These are phyloP conservation scores for Clonostachys chloroleuca DNA, from an alignment of 2,329 filamentous ascomycete genomes.

Conservation along the genomic window DNA sequence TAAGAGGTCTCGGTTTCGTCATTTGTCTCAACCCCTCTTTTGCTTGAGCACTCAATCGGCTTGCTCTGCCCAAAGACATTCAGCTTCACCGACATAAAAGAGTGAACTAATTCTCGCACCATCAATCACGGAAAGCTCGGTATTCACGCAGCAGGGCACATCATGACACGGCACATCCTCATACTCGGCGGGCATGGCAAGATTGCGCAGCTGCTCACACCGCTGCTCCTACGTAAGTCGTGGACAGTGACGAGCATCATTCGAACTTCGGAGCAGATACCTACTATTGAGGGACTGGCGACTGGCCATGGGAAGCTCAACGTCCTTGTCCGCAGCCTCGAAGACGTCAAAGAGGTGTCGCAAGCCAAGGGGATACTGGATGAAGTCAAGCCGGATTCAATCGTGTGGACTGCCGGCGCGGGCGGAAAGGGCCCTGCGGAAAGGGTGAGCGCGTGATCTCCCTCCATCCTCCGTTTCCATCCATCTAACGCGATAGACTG, in stretches of 20 bases:
- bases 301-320: conserved; percentile 58
- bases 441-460: conserved; percentile 20
- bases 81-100: no score
- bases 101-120: no score
- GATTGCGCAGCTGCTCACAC: conserved; percentile 69
- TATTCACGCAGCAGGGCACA: no score
- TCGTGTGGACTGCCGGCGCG: conserved; percentile 67
- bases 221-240: conserved; percentile 66
- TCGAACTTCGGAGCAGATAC: conserved; percentile 64
- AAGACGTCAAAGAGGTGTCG: conserved; percentile 60
- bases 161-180: conserved; percentile 51
- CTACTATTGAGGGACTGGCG: conserved; percentile 58
- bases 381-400: conserved; percentile 57
- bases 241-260: conserved; percentile 79
- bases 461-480: neutral
- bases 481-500: neutral
- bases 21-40: no score
- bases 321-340: conserved; percentile 66
- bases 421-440: conserved; percentile 55
- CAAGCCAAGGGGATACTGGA: conserved; percentile 61
- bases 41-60: no score
- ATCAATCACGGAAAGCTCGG: no score
- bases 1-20: no score
- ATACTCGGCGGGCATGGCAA: conserved; percentile 81
- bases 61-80: no score